Evolutionary conservation across 768 basidiomycete genomes (phyloP).

Genomic region (Leccinum truebloodii): DNA sequence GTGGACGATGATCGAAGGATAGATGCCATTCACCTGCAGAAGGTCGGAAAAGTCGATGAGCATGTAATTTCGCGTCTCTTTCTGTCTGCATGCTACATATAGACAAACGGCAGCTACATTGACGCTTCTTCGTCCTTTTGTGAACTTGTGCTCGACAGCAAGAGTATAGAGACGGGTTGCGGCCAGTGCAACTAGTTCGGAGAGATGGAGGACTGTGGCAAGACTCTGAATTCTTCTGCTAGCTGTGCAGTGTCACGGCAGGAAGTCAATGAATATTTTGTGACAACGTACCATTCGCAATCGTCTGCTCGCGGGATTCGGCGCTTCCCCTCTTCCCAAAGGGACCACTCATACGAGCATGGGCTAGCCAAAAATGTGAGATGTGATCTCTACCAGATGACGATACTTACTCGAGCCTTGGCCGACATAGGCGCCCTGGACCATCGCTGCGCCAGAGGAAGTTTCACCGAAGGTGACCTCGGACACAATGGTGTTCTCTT

Average conservation of each 20-base stretch:
- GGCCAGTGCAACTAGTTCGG: constrained; percentile 75
- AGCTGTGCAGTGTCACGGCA: constrained; percentile 45
- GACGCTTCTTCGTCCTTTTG: constrained; percentile 86
- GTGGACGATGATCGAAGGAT: background rate
- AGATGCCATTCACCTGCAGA: constrained; percentile 59
- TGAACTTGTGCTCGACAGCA: constrained; percentile 93
- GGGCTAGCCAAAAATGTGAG: constrained; percentile 47
- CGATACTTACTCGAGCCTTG: constrained; percentile 80
- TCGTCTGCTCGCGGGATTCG: constrained; percentile 89
- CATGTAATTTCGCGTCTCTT: constrained; percentile 92
- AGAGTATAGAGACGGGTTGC: constrained; percentile 90
- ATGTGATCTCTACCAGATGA: background rate
- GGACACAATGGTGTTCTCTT: constrained; percentile 91
- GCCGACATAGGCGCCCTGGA: constrained; percentile 90
- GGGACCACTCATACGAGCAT: constrained; percentile 79
- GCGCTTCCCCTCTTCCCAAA: constrained; percentile 76
- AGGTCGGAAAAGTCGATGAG: constrained; percentile 99
- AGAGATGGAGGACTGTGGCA: constrained; percentile 72
- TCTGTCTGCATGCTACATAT: constrained; percentile 90
- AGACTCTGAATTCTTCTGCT: constrained; percentile 82
- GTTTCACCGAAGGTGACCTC: constrained; percentile 97
- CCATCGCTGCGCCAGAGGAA: constrained; percentile 88
- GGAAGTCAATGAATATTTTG: background rate
- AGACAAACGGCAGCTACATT: constrained; percentile 96
- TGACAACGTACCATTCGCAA: constrained; percentile 70